These are phyloP conservation scores for Persicaria tinctoria DNA, from an alignment of 148 eudicot species.

Conservation along the genomic window DNA sequence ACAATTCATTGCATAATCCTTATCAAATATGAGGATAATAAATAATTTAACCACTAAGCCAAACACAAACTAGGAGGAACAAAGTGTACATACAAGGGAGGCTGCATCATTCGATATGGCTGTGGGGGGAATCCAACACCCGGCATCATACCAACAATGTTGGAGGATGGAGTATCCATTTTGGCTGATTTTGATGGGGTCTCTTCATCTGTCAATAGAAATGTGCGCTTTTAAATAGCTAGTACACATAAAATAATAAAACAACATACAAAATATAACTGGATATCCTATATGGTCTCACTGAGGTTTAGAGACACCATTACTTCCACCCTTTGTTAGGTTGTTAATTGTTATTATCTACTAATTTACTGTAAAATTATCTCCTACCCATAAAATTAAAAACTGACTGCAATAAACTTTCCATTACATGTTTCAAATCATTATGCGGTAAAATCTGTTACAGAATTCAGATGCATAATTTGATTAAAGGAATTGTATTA, in stretches of 20 bases:
- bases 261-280: not conserved
- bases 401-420: not conserved
- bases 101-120: constrained; percentile 56
- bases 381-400: not conserved
- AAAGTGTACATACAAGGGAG: constrained; percentile 37
- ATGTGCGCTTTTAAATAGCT: constrained; percentile 9
- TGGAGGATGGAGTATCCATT: constrained; percentile 50
- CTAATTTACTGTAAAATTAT: not conserved
- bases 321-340: not conserved
- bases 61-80: not conserved
- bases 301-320: not conserved
- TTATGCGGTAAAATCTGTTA: not conserved
- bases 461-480: not conserved
- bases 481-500: not conserved
- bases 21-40: not conserved
- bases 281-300: not conserved
- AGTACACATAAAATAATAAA: not conserved
- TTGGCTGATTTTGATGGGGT: constrained; percentile 62
- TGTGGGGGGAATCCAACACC: constrained; percentile 60
- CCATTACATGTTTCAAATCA: not conserved
- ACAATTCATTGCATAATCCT: not conserved
- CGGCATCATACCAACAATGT: constrained; percentile 44
- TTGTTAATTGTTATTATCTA: not conserved
- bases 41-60: not conserved
- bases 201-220: constrained; percentile 60